These are phyloP conservation scores for Acarospora socialis DNA, from an alignment of 2,329 filamentous ascomycete species.

Conservation along the genomic window DNA sequence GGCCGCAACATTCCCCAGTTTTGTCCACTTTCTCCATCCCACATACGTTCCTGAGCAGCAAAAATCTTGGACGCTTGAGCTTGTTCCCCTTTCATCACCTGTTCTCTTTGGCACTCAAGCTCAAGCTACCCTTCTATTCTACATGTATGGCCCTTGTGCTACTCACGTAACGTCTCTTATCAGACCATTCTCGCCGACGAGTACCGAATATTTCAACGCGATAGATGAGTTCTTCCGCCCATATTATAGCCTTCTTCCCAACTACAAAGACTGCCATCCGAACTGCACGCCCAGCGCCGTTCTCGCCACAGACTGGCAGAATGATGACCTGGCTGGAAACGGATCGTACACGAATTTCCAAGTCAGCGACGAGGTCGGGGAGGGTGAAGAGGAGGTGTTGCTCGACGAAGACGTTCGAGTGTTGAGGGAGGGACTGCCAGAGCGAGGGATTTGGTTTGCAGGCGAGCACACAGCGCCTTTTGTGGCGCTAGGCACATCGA, in stretches of 20 bases:
- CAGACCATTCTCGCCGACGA: slow-evolving; percentile 20
- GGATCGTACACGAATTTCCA: slow-evolving; percentile 83
- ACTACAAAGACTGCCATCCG: slow-evolving; percentile 41
- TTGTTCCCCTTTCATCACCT: slow-evolving; percentile 61
- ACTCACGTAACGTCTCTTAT: slow-evolving; percentile 26
- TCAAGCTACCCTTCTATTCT: slow-evolving; percentile 79
- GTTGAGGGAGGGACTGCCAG: slow-evolving; percentile 39
- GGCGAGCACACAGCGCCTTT: slow-evolving; percentile 88
- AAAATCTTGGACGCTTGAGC: slow-evolving; percentile 57
- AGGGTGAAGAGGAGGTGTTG: slow-evolving; percentile 34
- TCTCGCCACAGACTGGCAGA: slow-evolving; percentile 63
- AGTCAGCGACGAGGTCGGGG: slow-evolving; percentile 53
- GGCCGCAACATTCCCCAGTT: too few relatives aligned
- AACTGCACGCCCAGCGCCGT: slow-evolving; percentile 49
- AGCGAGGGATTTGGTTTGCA: slow-evolving; percentile 65
- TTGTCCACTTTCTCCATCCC: slow-evolving; percentile 63
- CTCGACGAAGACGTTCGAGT: slow-evolving; percentile 58
- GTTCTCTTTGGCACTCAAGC: slow-evolving; percentile 41
- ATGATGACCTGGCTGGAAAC: slow-evolving; percentile 64
- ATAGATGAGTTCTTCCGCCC: slow-evolving; percentile 58
- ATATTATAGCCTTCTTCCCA: slow-evolving; percentile 61
- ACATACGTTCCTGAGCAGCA: slow-evolving; percentile 51
- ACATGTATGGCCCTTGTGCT: slow-evolving; percentile 31
- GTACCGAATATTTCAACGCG: slow-evolving; percentile 37
- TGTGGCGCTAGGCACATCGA: slow-evolving; percentile 73